Evolutionary conservation across 495 filamentous ascomycete species (phyloP), one percentile per base, ranked within the genome.

Genomic region (Aspergillus carlsbadensis): DNA sequence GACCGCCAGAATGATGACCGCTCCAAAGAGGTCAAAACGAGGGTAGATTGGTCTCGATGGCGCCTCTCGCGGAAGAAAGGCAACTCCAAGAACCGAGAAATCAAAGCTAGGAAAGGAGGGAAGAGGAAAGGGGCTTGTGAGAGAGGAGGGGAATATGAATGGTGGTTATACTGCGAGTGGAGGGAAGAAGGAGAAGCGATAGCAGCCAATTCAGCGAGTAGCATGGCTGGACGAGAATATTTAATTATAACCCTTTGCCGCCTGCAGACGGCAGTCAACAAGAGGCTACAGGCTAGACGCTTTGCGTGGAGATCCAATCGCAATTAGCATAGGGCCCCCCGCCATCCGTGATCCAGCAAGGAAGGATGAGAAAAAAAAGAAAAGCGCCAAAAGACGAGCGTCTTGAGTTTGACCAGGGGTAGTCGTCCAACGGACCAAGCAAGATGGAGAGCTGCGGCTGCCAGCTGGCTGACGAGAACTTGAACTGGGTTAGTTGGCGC

Each of bases 401-500:
- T 17, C 49, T 59, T 43, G 37, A 50, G 51, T 53, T 55, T 41
- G 47, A 60, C 52, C 46, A 53, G 58, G 52, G 48, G 58, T 31
- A 43, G 36, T 18, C 5, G 36, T 37, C 31, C 49, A 49, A 45
- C n/a, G 40, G 33, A 42, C 43, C 29, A 39, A 48, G 45, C 54
- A 57, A 48, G 48, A 51, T 58, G 31, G 44, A 44, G 49, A 45
- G 37, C 46, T 56, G 65, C 65, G 61, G 59, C 59, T 64, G 65
- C 59, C 59, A 67, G 61, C 59, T 67, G 61, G 61, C 56, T 62
- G 54, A 39, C 17, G 57, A 44, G 52, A 58, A 53, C 51, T 50
- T 56, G 47, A 64, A 56, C 57, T 50, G 65, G 65, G 31, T 52
- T 45, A 62, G 66, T 76, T 76, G 69, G 70, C 73, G 73, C 72